Conservation (phyloP, 1,284 basidiomycete genomes). For the Omphalotus olearius region DNA sequence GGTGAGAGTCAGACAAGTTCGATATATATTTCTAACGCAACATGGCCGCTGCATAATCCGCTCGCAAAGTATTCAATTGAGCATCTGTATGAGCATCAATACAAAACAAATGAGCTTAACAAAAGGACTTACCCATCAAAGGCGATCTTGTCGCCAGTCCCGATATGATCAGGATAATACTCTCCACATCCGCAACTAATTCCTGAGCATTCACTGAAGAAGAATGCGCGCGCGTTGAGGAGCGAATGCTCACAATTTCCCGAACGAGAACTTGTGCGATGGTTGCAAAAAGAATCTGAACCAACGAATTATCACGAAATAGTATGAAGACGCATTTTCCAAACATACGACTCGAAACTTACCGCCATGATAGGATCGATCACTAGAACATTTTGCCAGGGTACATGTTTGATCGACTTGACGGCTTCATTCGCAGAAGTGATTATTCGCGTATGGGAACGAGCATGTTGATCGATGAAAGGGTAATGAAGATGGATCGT, state of each 20-base stretch:
- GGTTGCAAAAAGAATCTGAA: not conserved
- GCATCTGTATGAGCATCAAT: no score
- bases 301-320: not conserved
- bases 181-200: not conserved
- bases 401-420: not conserved
- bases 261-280: not conserved
- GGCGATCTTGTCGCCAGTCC: not conserved
- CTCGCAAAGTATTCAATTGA: no score
- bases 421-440: constrained; percentile 4
- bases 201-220: not conserved
- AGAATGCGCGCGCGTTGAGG: not conserved
- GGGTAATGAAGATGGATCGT: constrained; percentile 8
- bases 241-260: not conserved
- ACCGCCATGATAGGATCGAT: constrained; percentile 13
- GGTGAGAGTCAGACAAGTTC: no score
- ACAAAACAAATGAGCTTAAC: no score
- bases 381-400: not conserved
- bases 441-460: not conserved
- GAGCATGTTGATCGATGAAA: not conserved
- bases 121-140: constrained; percentile 5
- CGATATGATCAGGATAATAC: not conserved
- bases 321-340: no score
- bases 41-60: no score
- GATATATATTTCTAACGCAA: no score
- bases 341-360: not conserved